These are phyloP conservation scores for Irpex sp. DNA, from an alignment of 1,284 basidiomycete species.

Conservation along the genomic window DNA sequence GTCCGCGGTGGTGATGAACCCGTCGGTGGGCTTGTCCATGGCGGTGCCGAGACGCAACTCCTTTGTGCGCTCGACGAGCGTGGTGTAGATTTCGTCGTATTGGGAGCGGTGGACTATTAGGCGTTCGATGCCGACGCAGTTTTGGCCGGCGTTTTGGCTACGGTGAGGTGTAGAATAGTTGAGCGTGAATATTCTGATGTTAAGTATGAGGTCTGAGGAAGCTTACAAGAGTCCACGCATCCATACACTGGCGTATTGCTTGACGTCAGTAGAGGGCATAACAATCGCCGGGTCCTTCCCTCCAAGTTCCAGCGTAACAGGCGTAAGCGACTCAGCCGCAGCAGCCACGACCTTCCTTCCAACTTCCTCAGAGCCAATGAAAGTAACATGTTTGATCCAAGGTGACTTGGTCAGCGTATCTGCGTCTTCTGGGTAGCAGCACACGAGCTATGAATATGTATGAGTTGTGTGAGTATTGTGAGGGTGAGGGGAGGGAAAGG, in stretches of 20 bases:
- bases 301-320: conserved; percentile 87
- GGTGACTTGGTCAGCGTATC: conserved; percentile 77
- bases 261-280: conserved; percentile 65
- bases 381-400: conserved; percentile 76
- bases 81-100: conserved; percentile 66
- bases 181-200: too few species aligned
- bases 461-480: too few species aligned
- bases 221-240: conserved; percentile 88
- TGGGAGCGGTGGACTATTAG: conserved; percentile 79
- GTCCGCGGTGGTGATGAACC: conserved; percentile 68
- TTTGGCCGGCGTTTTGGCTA: conserved; percentile 92
- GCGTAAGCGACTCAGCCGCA: conserved; percentile 82
- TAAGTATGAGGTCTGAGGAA: too few species aligned
- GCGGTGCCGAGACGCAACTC: conserved; percentile 71
- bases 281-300: conserved; percentile 80
- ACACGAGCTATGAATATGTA: conserved; percentile 52
- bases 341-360: conserved; percentile 80
- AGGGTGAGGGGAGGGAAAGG: background rate
- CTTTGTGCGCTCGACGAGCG: conserved; percentile 56
- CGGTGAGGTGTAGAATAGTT: too few species aligned
- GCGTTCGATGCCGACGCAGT: conserved; percentile 95
- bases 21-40: conserved; percentile 54
- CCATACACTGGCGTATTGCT: conserved; percentile 66
- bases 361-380: conserved; percentile 91
- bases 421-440: conserved; percentile 86